phyloP scores from a whole-genome alignment of 495 filamentous ascomycete species.

The Aspergillus taichungensis region DNA sequence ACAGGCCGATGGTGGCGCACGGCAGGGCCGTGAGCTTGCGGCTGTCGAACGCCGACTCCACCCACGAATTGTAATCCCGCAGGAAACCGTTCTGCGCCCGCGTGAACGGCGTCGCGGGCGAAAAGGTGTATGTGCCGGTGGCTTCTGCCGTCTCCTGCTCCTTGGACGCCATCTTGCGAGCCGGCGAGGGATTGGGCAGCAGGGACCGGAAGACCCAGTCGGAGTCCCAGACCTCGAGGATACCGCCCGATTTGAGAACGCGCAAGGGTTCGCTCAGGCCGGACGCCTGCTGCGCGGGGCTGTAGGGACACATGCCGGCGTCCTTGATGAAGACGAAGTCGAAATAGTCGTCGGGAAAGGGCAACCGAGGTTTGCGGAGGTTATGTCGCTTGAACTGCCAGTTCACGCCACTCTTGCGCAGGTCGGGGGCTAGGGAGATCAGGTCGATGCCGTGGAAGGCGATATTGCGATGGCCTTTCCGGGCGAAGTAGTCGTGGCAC shows the following conservation, averaged over 20 bases:
- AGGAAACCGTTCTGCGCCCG: slow-evolving; percentile 71
- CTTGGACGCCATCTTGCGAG: slow-evolving; percentile 41
- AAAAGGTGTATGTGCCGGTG: slow-evolving; percentile 73
- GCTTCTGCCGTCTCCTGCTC: slow-evolving; percentile 53
- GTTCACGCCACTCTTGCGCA: slow-evolving; percentile 65
- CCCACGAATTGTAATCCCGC: slow-evolving; percentile 77
- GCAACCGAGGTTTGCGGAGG: slow-evolving; percentile 62
- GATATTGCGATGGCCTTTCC: slow-evolving; percentile 49
- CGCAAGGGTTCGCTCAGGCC: slow-evolving; percentile 71
- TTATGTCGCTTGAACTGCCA: slow-evolving; percentile 89
- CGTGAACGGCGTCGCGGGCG: slow-evolving; percentile 71
- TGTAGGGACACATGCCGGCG: slow-evolving; percentile 57
- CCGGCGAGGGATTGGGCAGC: slow-evolving; percentile 61
- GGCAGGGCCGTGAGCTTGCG: slow-evolving; percentile 65
- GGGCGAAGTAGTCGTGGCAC: slow-evolving; percentile 67
- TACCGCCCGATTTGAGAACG: slow-evolving; percentile 68
- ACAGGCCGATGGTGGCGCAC: slow-evolving; percentile 68
- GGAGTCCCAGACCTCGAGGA: slow-evolving; percentile 79
- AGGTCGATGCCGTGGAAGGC: slow-evolving; percentile 82
- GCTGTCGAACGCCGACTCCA: slow-evolving; percentile 64
- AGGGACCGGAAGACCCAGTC: slow-evolving; percentile 71
- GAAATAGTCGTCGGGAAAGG: slow-evolving; percentile 77
- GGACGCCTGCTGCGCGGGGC: slow-evolving; percentile 50
- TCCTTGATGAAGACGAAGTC: slow-evolving; percentile 90
- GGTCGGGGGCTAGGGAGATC: slow-evolving; percentile 62